phyloP scores from a whole-genome alignment of 441 rosid genomes.

The Jatropha podagrica region DNA sequence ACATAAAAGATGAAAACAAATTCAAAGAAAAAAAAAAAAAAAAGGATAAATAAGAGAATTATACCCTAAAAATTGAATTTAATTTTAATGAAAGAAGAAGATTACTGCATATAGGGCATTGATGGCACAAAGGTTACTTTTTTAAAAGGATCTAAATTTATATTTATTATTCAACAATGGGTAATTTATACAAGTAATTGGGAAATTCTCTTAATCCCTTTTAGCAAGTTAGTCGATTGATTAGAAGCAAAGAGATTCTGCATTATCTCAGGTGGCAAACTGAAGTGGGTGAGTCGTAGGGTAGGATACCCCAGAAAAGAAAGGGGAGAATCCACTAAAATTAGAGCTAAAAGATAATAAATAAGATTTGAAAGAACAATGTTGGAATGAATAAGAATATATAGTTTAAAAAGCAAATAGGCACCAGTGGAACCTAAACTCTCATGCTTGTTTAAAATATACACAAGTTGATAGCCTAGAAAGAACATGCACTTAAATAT shows the following conservation, averaged over 20 bases:
- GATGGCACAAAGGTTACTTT: no score
- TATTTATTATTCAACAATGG: no score
- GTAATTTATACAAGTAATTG: no score
- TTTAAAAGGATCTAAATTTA: no score
- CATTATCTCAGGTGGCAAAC: not conserved
- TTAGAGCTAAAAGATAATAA: not conserved
- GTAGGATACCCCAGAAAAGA: not conserved
- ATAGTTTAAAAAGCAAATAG: not conserved
- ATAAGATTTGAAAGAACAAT: not conserved
- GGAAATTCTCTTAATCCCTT: no score
- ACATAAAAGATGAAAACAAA: no score
- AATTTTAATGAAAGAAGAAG: no score
- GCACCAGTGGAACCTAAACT: slow-evolving; percentile 9
- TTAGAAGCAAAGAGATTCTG: not conserved
- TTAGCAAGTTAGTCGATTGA: not conserved
- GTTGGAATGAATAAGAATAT: slow-evolving; percentile 8
- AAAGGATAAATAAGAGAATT: no score
- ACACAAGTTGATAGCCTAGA: slow-evolving; percentile 39
- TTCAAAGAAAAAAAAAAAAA: no score
- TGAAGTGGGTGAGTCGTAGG: not conserved
- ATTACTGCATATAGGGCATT: no score
- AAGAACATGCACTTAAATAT: slow-evolving; percentile 29
- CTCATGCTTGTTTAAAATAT: slow-evolving; percentile 16
- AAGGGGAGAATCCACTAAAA: not conserved
- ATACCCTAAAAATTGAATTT: no score